These are phyloP conservation scores for Curvularia eragrostidis DNA, from an alignment of 2,329 filamentous ascomycete species.

Conservation along the genomic window DNA sequence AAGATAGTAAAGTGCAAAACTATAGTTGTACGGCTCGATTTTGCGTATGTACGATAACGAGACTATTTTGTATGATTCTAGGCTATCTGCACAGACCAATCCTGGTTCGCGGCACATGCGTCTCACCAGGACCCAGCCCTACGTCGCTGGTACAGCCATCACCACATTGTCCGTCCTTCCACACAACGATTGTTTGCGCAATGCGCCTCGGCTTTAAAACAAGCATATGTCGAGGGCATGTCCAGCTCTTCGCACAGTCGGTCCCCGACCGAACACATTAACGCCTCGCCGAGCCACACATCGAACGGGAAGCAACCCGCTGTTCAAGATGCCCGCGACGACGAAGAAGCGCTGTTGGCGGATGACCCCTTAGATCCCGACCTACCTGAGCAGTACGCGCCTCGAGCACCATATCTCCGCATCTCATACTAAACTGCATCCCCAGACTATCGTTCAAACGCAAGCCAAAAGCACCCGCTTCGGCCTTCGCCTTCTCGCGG, in stretches of 20 bases:
- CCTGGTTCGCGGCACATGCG: slow-evolving; percentile 20
- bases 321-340: slow-evolving; percentile 52
- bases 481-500: slow-evolving; percentile 52
- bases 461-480: slow-evolving; percentile 60
- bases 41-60: not conserved
- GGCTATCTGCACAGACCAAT: slow-evolving; percentile 20
- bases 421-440: not conserved
- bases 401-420: not conserved
- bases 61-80: slow-evolving; percentile 38
- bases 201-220: slow-evolving; percentile 30
- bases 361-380: slow-evolving; percentile 64
- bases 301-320: slow-evolving; percentile 44
- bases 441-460: slow-evolving; percentile 72
- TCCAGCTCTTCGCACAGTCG: slow-evolving; percentile 48
- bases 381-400: slow-evolving; percentile 53
- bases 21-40: not conserved
- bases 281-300: slow-evolving; percentile 56
- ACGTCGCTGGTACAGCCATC: slow-evolving; percentile 6
- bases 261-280: slow-evolving; percentile 47
- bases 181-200: slow-evolving; percentile 35
- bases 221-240: slow-evolving; percentile 48
- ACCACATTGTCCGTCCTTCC: slow-evolving; percentile 3
- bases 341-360: slow-evolving; percentile 59
- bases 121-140: slow-evolving; percentile 27
- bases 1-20: not conserved